Conservation (phyloP, 2,329 filamentous ascomycete species). For the Xylariales sp. region DNA sequence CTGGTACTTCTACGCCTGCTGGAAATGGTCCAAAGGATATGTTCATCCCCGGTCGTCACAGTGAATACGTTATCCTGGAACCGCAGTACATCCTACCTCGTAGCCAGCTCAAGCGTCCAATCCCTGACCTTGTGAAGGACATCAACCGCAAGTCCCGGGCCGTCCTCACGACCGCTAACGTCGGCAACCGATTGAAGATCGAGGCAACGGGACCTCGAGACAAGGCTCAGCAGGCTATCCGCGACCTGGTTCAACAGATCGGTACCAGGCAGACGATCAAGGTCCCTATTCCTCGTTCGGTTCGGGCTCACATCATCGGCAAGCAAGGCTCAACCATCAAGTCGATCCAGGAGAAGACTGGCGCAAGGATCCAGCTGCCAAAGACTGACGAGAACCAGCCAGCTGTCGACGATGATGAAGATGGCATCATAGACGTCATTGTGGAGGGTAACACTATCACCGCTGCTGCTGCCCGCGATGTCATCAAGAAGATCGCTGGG, state of each 20-base stretch:
- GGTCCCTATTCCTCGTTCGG: conserved; percentile 76
- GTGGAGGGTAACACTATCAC: conserved; percentile 91
- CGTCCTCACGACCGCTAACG: conserved; percentile 70
- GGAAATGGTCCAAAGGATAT: conserved; percentile 48
- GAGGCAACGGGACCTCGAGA: conserved; percentile 81
- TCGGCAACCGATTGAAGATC: conserved; percentile 70
- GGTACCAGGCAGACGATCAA: conserved; percentile 77
- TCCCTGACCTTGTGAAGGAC: conserved; percentile 81
- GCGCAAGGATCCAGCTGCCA: conserved; percentile 85
- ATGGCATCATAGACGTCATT: conserved; percentile 76
- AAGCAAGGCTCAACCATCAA: conserved; percentile 87
- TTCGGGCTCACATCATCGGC: conserved; percentile 87
- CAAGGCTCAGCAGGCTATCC: conserved; percentile 79
- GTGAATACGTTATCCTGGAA: conserved; percentile 69
- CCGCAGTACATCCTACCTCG: conserved; percentile 73
- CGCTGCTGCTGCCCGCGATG: conserved; percentile 74
- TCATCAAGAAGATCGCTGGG: conserved; percentile 82
- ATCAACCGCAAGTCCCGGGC: conserved; percentile 91
- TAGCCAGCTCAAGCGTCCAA: conserved; percentile 74
- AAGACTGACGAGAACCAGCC: conserved; percentile 63
- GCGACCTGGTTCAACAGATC: conserved; percentile 83
- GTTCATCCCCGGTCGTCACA: conserved; percentile 76
- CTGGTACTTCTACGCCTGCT: conserved; percentile 38
- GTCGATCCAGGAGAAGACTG: conserved; percentile 81
- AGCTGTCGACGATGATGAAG: conserved; percentile 65